Conservation (phyloP, 148 eudicot genomes). For the Camellia japonica region DNA sequence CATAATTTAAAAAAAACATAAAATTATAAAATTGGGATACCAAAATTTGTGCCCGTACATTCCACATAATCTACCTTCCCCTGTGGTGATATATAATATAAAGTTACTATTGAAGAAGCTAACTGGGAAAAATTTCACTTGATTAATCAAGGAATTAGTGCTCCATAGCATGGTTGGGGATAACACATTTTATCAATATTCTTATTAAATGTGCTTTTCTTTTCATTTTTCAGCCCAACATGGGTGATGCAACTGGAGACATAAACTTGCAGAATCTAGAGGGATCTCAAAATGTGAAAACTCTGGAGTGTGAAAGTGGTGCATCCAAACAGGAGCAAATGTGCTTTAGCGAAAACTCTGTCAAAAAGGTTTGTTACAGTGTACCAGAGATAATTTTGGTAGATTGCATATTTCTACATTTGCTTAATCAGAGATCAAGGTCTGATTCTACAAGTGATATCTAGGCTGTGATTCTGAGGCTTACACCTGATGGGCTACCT, state of each 20-base stretch:
- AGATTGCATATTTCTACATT: not conserved
- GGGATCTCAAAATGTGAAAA: not conserved
- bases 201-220: not conserved
- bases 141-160: not conserved
- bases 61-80: not conserved
- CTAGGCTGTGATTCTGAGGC: constrained; percentile 43
- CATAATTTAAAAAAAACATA: too few species aligned
- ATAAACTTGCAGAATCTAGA: constrained; percentile 18
- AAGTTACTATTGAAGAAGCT: not conserved
- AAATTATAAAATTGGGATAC: too few species aligned
- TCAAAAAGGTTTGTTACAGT: constrained; percentile 33
- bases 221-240: constrained; percentile 13
- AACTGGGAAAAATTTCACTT: not conserved
- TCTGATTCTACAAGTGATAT: constrained; percentile 16
- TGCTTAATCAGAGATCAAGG: constrained; percentile 3
- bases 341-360: constrained; percentile 24
- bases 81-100: too few species aligned
- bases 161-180: constrained; percentile 12
- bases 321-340: constrained; percentile 26
- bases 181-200: not conserved
- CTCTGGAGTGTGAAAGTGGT: not conserved
- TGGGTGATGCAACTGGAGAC: constrained; percentile 8
- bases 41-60: too few species aligned
- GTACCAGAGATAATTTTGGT: constrained; percentile 5
- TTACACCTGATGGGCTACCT: constrained; percentile 53